Percentiles rank a stretch among this genome's conserved stretches.
Conservation (phyloP, 176 grass and related monocot genomes). For the Aegilops longissima region DNA sequence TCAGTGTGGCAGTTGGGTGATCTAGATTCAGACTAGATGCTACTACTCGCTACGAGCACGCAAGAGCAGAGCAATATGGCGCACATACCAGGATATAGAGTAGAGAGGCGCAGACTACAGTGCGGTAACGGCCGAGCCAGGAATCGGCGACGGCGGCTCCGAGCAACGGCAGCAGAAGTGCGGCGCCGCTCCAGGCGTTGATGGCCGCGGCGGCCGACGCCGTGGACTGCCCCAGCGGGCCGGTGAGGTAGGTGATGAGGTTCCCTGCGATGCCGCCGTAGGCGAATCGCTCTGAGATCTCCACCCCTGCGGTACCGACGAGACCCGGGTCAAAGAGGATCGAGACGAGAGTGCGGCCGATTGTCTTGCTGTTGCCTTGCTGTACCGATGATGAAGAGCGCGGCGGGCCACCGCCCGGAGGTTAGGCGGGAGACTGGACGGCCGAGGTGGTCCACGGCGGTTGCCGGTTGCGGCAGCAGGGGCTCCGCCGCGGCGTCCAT, state of each 20-base stretch:
- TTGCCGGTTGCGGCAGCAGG: conserved; percentile 32
- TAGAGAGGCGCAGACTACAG: conserved; percentile 37
- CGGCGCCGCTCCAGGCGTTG: conserved; percentile 47
- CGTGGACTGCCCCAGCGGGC: conserved; percentile 48
- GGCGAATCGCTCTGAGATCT: conserved; percentile 57
- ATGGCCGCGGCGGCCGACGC: conserved; percentile 51
- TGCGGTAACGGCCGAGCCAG: conserved; percentile 62
- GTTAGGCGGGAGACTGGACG: conserved; percentile 21
- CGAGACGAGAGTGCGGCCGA: not conserved
- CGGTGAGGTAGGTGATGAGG: conserved; percentile 72
- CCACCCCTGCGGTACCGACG: conserved; percentile 36
- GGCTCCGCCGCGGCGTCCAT: conserved; percentile 39
- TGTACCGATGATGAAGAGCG: conserved; percentile 59
- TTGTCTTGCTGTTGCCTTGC: not conserved
- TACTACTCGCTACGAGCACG: not conserved
- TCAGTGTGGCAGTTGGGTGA: not conserved
- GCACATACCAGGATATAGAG: conserved; percentile 55
- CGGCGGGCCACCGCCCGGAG: conserved; percentile 58
- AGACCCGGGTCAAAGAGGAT: not conserved
- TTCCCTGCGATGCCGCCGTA: conserved; percentile 50
- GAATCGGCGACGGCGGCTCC: conserved; percentile 61
- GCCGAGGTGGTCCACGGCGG: conserved; percentile 52
- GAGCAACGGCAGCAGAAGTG: conserved; percentile 51
- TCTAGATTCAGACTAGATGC: not conserved
- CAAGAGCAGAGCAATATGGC: not conserved